phyloP scores from a whole-genome alignment of 768 basidiomycete genomes.

The Hysterangium stoloniferum region DNA sequence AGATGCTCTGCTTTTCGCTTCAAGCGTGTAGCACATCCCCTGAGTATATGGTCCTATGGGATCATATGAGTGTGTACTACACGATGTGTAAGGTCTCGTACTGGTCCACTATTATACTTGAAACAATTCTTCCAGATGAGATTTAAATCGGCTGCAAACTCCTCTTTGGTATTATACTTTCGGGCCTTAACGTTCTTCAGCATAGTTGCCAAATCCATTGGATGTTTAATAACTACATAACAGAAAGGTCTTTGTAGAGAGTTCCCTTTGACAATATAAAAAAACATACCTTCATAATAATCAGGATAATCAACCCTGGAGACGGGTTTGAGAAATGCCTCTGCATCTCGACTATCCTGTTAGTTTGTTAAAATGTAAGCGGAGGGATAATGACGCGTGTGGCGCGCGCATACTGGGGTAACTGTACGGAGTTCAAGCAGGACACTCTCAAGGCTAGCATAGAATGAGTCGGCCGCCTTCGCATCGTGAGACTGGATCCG shows the following conservation, averaged over 20 bases:
- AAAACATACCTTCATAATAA: slow-evolving; percentile 76
- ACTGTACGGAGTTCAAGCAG: slow-evolving; percentile 76
- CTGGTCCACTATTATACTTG: slow-evolving; percentile 86
- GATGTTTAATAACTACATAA: slow-evolving; percentile 81
- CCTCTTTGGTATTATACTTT: slow-evolving; percentile 87
- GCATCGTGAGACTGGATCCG: slow-evolving; percentile 46
- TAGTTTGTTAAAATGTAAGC: slow-evolving; percentile 12
- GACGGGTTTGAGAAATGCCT: slow-evolving; percentile 91
- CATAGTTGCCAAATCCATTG: slow-evolving; percentile 96
- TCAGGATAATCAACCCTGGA: slow-evolving; percentile 85
- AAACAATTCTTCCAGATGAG: slow-evolving; percentile 97
- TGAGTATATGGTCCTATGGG: slow-evolving; percentile 77
- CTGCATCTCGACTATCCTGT: slow-evolving; percentile 82
- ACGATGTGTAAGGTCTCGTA: slow-evolving; percentile 33
- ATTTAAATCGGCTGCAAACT: slow-evolving; percentile 90
- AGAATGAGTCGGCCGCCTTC: slow-evolving; percentile 83
- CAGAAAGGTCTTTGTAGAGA: neutral
- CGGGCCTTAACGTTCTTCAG: slow-evolving; percentile 88
- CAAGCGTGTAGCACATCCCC: slow-evolving; percentile 72
- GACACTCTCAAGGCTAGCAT: slow-evolving; percentile 87
- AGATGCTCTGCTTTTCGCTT: slow-evolving; percentile 79
- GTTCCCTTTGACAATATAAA: neutral
- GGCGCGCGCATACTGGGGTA: slow-evolving; percentile 43
- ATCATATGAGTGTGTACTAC: slow-evolving; percentile 1
- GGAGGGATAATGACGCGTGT: slow-evolving; percentile 17